A percentile compares a stretch with the other conserved stretches of the same genome.
Conservation (phyloP, 768 basidiomycete species). For the Trametes meyenii region DNA sequence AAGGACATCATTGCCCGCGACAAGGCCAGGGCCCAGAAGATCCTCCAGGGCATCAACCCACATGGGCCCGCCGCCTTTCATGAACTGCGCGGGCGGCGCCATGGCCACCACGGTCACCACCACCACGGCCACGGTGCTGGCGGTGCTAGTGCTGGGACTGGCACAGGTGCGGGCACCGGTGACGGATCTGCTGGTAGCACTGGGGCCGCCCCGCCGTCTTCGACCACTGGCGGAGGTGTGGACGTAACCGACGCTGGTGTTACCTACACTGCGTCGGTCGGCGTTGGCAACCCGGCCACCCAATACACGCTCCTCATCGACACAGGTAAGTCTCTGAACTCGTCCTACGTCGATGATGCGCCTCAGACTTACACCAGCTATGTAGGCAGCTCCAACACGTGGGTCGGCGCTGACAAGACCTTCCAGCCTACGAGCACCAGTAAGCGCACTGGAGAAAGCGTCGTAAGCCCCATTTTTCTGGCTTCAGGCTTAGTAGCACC, state of each 20-base stretch:
- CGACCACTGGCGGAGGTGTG: constrained; percentile 39
- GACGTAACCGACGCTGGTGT: constrained; percentile 62
- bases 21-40: constrained; percentile 54
- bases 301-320: constrained; percentile 58
- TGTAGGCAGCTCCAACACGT: constrained; percentile 53
- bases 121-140: constrained; percentile 20
- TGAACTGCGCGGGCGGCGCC: constrained; percentile 32
- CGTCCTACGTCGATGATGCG: background rate
- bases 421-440: constrained; percentile 52
- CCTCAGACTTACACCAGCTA: background rate
- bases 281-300: constrained; percentile 54
- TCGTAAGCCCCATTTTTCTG: constrained; percentile 34
- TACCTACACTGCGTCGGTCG: constrained; percentile 55
- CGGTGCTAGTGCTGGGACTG: constrained; percentile 21
- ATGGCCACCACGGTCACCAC: constrained; percentile 30
- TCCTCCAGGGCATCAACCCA: constrained; percentile 55
- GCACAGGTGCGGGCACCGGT: constrained; percentile 17
- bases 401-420: constrained; percentile 53
- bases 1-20: constrained; percentile 56
- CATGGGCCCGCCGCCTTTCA: constrained; percentile 50
- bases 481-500: constrained; percentile 30
- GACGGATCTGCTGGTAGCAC: constrained; percentile 11
- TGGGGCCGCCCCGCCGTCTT: constrained; percentile 17
- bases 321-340: constrained; percentile 43
- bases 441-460: constrained; percentile 41